phyloP scores from a whole-genome alignment of 129 eudicot genomes.

The Dittrichia graveolens region DNA sequence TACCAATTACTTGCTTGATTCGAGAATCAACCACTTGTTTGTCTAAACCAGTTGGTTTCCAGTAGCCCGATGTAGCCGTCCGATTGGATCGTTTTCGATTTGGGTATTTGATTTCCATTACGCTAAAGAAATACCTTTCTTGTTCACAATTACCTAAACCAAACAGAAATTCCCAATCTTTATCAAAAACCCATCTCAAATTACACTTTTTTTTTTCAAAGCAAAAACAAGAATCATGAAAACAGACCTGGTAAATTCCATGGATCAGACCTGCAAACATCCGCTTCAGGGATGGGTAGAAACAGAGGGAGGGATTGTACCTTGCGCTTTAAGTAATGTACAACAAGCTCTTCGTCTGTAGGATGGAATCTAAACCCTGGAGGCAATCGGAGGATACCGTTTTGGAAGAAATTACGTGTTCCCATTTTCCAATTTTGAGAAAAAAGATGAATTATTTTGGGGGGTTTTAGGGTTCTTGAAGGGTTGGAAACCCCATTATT shows the following conservation, averaged over 20 bases:
- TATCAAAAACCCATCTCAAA: constrained; percentile 20
- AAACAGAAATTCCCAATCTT: not conserved
- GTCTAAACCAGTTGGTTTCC: constrained; percentile 90
- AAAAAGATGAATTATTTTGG: not conserved
- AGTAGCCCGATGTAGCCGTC: constrained; percentile 84
- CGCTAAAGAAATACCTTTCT: constrained; percentile 82
- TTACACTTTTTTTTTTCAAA: not conserved
- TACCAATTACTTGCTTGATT: constrained; percentile 53
- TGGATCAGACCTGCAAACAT: constrained; percentile 89
- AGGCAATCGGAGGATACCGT: constrained; percentile 64
- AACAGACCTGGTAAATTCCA: constrained; percentile 92
- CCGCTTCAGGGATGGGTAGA: constrained; percentile 73
- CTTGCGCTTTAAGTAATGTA: constrained; percentile 76
- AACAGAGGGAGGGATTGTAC: constrained; percentile 67
- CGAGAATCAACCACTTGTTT: constrained; percentile 49
- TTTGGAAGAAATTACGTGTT: constrained; percentile 46
- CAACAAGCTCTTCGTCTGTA: constrained; percentile 85
- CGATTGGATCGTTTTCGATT: constrained; percentile 86
- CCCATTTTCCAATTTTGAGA: constrained; percentile 34
- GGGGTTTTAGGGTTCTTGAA: constrained; percentile 31
- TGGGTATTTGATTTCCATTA: constrained; percentile 74
- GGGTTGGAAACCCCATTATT: constrained; percentile 29
- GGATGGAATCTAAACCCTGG: constrained; percentile 95
- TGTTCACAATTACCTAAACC: constrained; percentile 62
- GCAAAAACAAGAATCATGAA: not conserved